Percentiles rank a stretch among this genome's conserved stretches.
phyloP scores from a whole-genome alignment of 306 rosid genomes.

The Prosopis cineraria region DNA sequence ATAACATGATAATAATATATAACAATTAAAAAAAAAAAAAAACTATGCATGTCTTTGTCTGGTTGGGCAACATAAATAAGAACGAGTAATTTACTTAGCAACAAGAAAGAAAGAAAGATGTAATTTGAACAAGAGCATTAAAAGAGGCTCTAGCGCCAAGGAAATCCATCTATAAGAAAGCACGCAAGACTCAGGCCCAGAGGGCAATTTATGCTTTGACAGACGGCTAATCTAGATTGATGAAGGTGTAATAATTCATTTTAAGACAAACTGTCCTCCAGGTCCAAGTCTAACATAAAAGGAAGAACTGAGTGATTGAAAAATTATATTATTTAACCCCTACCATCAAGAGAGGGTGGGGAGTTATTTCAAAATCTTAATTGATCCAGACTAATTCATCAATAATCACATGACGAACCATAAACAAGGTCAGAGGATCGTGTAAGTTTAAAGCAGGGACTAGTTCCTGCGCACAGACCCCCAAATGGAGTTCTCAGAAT shows the following conservation, averaged over 20 bases:
- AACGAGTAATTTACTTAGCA: too few species aligned
- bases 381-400: conserved; percentile 1
- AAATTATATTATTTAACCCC: not conserved
- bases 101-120: too few species aligned
- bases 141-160: not conserved
- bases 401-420: conserved; percentile 9
- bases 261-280: not conserved
- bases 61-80: too few species aligned
- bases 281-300: not conserved
- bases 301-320: not conserved
- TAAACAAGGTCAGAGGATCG: conserved; percentile 23
- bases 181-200: not conserved
- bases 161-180: not conserved
- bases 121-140: not conserved
- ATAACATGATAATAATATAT: too few species aligned
- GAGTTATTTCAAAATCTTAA: not conserved
- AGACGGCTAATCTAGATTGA: not conserved
- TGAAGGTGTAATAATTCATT: not conserved
- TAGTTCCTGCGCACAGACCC: not conserved
- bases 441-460: not conserved
- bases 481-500: not conserved
- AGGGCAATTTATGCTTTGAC: not conserved
- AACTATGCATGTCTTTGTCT: too few species aligned
- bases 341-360: not conserved
- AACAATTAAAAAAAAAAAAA: too few species aligned